Percentiles rank a stretch among this genome's conserved stretches.
Conservation (phyloP, 768 basidiomycete genomes). For the Agrocybe praecox region DNA sequence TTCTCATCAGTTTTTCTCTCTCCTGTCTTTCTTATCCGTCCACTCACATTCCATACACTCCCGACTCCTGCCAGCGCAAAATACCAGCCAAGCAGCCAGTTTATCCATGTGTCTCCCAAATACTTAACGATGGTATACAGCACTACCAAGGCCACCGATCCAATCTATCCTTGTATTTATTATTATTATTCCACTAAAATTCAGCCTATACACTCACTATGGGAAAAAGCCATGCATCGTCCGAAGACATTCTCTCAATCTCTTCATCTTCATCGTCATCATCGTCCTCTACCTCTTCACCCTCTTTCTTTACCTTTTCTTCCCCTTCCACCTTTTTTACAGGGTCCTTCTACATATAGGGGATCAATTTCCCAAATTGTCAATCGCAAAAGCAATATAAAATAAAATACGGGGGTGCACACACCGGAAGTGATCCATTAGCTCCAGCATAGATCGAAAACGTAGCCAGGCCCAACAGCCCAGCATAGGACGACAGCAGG, state of each 20-base stretch:
- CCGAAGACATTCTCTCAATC: conserved; percentile 61
- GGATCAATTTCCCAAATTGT: not conserved
- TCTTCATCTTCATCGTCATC: conserved; percentile 63
- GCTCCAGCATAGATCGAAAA: conserved; percentile 73
- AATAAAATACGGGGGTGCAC: conserved; percentile 1
- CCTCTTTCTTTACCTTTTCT: conserved; percentile 4
- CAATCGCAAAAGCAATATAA: conserved; percentile 1
- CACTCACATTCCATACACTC: conserved; percentile 68
- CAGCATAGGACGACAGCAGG: conserved; percentile 67
- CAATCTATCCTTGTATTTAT: conserved; percentile 47
- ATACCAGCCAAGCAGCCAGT: conserved; percentile 77
- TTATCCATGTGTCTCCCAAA: conserved; percentile 81
- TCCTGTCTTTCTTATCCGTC: not conserved
- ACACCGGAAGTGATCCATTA: conserved; percentile 66
- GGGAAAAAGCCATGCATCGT: conserved; percentile 77
- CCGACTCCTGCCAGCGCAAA: conserved; percentile 67
- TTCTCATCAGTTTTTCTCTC: conserved; percentile 7
- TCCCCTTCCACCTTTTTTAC: conserved; percentile 4
- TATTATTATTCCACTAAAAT: not conserved
- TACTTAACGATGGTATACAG: conserved; percentile 75
- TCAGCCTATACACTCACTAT: conserved; percentile 49
- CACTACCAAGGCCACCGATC: conserved; percentile 68
- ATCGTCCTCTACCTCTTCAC: conserved; percentile 28
- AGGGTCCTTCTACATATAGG: not conserved
- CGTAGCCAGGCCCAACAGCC: conserved; percentile 65